Base-by-base conservation (phyloP, 495 filamentous ascomycete genomes). In the Aspergillus egyptiacus region DNA sequence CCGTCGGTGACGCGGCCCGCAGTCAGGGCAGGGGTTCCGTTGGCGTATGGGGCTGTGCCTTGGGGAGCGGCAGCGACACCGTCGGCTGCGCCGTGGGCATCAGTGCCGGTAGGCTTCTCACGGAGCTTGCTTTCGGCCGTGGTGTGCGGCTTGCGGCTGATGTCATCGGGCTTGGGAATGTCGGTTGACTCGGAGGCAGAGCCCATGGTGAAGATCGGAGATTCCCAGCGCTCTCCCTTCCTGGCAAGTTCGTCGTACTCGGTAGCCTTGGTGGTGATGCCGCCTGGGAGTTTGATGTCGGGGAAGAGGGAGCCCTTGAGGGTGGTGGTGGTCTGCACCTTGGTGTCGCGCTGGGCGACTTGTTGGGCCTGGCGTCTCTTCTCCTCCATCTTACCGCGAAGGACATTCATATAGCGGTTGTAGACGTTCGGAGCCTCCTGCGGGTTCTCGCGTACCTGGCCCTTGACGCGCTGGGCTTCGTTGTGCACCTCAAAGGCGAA, bases 181-280 rank as follows among this genome's bases (percentile, higher is more conserved):
- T 85, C 77, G 27, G 67, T 72, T 11, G 87, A 85, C 69, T 85
- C 81, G 4, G 75, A 58, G 6, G 91, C 89, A n/a, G 67, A 73
- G 43, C 93, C 94, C 52, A 97, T 84, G 58, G 79, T 83, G 75
- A 98, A 98, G 59, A 98, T 81, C 24, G 94, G 89, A 23, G 85
- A 91, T 70, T 96, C 84, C 93, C 93, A 98, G 65, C 83, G 84
- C 56, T 96, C 85, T 40, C 94, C 93, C 76, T 89, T 89, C 45
- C 73, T 71, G 11, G 93, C 87, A 31, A 96, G 74, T 34, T 96
- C 82, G 66, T 82, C 89, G 75, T 91, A 97, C 66, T 96, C 87
- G 44, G 91, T 95, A 15, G 93, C 91, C 79, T 96, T 96, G 71
- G 79, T 85, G 46, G 86, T 89, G 65, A 96, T 91, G 50, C 90